Conservation (phyloP, 768 basidiomycete species). For the Tylopilus felleus region DNA sequence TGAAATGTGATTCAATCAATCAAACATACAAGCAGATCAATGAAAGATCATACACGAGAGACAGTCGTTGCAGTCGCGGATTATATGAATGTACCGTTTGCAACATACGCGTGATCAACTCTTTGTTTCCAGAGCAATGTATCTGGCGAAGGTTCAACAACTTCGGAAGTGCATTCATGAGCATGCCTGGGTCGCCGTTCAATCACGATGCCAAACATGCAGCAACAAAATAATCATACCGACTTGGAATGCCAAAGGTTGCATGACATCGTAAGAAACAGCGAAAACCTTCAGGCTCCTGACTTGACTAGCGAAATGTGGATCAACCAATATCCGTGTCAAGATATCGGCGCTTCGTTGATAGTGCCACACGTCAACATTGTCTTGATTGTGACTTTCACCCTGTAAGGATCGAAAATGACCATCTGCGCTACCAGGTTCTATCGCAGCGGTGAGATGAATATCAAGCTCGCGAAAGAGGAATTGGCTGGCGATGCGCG, state of each 20-base stretch:
- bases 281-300: slow-evolving; percentile 59
- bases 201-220: neutral
- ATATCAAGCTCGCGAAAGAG: slow-evolving; percentile 64
- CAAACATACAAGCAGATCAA: neutral
- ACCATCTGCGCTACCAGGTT: slow-evolving; percentile 18
- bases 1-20: slow-evolving; percentile 5
- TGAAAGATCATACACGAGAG: slow-evolving; percentile 43
- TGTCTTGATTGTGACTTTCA: slow-evolving; percentile 26
- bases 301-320: slow-evolving; percentile 55
- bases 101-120: slow-evolving; percentile 51
- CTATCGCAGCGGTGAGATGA: slow-evolving; percentile 46
- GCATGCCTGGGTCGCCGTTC: slow-evolving; percentile 46
- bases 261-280: slow-evolving; percentile 43
- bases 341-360: slow-evolving; percentile 71
- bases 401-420: slow-evolving; percentile 14
- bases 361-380: slow-evolving; percentile 46
- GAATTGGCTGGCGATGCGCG: slow-evolving; percentile 64
- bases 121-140: slow-evolving; percentile 55
- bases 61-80: slow-evolving; percentile 54
- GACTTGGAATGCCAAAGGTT: slow-evolving; percentile 60
- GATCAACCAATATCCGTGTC: slow-evolving; percentile 60
- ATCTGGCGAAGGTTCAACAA: slow-evolving; percentile 56
- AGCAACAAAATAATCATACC: slow-evolving; percentile 35
- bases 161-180: slow-evolving; percentile 65
- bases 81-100: slow-evolving; percentile 48